Base-by-base conservation (phyloP, 2,329 filamentous ascomycete species). In the Claviceps maximensis region DNA sequence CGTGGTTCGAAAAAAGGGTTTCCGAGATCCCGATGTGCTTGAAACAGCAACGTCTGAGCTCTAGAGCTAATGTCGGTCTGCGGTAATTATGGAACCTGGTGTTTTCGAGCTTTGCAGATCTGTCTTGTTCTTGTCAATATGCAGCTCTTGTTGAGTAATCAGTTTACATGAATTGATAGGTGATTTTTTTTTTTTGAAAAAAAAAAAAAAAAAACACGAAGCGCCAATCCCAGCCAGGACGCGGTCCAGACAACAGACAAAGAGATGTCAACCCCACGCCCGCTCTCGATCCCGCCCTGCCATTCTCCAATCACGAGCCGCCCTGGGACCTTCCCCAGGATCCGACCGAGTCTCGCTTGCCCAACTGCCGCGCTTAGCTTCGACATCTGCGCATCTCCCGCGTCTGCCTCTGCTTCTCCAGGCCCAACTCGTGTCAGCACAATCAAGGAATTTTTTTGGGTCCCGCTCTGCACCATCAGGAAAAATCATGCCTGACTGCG, bases 291-390 rank as follows among this genome's bases (percentile, higher is more conserved):
- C 23, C 19, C 19, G 21, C 29, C 49, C 25, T n/a, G 33, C 27
- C 45, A 49, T 45, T 54, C 49, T 49, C 53, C 53, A 54, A 54
- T 54, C 53, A 54, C 53, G 29, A 41, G 25, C 49, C 36, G 45
- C n/a, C 25, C 9, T 19, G 7, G n/a, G 21, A 40, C 15, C 29
- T 45, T 48, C 21, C 40, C 42, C 52, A 31, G 10, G 29, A 10
- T 31, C 29, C 29, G 6, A 21, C 29, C 29, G 6, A 21, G 29
- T n/a, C 27, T 21, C 21, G 10, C 27, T 38, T 51, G 38, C 45
- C 8, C 44, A 29, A 23, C 15, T 53, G 52, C 47, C 42, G 53
- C 49, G 53, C 45, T 23, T 46, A 46, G 38, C 45, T 51, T 54
- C 45, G 36, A 46, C 53, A 21, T 49, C 23, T 45, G 42, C n/a